Evolutionary conservation across 1,284 basidiomycete species (phyloP).

Genomic region (Chiua sp.): DNA sequence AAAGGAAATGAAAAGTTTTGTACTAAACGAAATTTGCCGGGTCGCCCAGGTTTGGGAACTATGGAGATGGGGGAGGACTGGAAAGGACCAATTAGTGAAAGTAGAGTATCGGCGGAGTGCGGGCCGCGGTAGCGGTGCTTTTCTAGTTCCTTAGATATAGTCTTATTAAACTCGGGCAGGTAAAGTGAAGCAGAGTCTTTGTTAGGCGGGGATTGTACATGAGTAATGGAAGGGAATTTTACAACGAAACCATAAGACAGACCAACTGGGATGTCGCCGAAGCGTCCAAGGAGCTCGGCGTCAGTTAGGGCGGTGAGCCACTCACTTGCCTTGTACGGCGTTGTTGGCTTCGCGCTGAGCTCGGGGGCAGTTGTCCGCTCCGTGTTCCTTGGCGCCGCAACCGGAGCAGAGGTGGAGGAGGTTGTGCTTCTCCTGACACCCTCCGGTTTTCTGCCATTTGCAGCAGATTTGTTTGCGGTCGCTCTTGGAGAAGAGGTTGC

Average conservation of each 20-base stretch:
- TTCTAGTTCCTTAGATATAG: background rate
- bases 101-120: background rate
- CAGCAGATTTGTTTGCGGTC: background rate
- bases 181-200: background rate
- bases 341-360: background rate
- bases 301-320: background rate
- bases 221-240: constrained; percentile 10
- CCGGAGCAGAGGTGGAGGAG: background rate
- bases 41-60: constrained; percentile 3
- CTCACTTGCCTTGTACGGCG: background rate
- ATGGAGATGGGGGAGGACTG: constrained; percentile 10
- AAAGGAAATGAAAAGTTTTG: background rate
- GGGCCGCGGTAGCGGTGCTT: constrained; percentile 4
- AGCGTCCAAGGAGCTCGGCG: background rate
- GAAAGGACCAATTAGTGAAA: background rate
- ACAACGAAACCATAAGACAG: background rate
- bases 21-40: background rate
- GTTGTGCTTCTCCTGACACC: background rate
- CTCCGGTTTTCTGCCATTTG: background rate
- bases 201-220: constrained; percentile 7
- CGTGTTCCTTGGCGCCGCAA: background rate
- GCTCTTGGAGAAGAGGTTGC: background rate
- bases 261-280: background rate
- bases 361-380: background rate
- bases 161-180: background rate